A percentile compares a stretch with the other conserved stretches of the same genome.
These are phyloP conservation scores for Alternaria sp. DNA, from an alignment of 2,329 filamentous ascomycete genomes.

Conservation along the genomic window DNA sequence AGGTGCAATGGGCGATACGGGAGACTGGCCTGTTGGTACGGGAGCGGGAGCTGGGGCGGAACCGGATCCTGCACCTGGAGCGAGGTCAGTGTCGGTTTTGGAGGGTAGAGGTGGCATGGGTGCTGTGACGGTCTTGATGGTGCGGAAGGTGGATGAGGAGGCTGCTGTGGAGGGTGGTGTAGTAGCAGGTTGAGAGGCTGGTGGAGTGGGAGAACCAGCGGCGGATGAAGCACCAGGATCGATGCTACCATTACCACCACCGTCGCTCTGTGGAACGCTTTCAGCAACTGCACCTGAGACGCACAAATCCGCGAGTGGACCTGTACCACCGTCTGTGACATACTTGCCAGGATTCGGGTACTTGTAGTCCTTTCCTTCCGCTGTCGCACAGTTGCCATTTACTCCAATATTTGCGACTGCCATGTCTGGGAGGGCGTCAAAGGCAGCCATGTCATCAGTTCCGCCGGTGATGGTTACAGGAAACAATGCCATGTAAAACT, in stretches of 20 bases:
- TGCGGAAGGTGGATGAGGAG: constrained; percentile 29
- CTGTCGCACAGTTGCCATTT: constrained; percentile 45
- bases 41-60: constrained; percentile 1
- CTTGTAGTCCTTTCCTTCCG: constrained; percentile 54
- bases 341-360: constrained; percentile 73
- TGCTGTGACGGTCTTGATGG: constrained; percentile 40
- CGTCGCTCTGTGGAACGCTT: background rate
- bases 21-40: constrained; percentile 3
- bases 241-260: background rate
- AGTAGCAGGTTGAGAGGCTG: constrained; percentile 13
- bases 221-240: constrained; percentile 10
- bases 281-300: no score
- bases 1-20: background rate
- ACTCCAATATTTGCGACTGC: constrained; percentile 71
- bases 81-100: background rate
- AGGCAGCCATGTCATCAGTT: constrained; percentile 60
- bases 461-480: constrained; percentile 70
- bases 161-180: background rate
- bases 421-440: constrained; percentile 71
- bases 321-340: constrained; percentile 45
- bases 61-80: background rate
- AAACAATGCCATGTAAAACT: constrained; percentile 79
- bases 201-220: constrained; percentile 10
- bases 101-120: constrained; percentile 19
- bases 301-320: constrained; percentile 39